phyloP scores from a whole-genome alignment of 2,329 filamentous ascomycete genomes.

The Gyromitra esculenta region DNA sequence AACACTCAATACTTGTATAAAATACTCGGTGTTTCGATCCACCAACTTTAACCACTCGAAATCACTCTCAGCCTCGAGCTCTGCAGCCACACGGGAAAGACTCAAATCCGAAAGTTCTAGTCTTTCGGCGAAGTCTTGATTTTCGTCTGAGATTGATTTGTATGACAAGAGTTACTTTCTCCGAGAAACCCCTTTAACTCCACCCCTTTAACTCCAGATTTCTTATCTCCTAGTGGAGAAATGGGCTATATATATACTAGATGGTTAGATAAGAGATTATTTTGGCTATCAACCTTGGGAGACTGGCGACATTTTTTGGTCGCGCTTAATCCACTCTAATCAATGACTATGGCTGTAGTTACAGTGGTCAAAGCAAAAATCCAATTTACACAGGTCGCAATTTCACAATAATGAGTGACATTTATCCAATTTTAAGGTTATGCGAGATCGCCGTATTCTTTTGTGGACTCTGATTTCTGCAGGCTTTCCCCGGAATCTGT shows the following conservation, averaged over 20 bases:
- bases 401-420: not conserved
- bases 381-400: not conserved
- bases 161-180: not conserved
- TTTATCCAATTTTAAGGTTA: not conserved
- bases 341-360: too few species aligned
- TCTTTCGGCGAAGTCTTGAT: not conserved
- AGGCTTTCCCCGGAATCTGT: not conserved
- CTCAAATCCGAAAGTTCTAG: not conserved
- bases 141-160: not conserved
- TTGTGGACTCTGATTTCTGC: not conserved
- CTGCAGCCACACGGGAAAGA: not conserved
- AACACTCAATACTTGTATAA: not conserved
- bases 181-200: not conserved
- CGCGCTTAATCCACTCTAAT: too few species aligned
- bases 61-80: not conserved
- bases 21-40: not conserved
- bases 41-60: not conserved
- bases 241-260: too few species aligned
- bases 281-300: too few species aligned
- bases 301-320: too few species aligned
- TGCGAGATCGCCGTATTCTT: not conserved
- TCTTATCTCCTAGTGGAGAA: not conserved
- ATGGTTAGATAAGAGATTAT: too few species aligned
- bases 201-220: slow-evolving; percentile 8
- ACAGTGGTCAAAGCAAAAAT: too few species aligned